Evolutionary conservation across 176 grass and related monocot genomes (phyloP), one percentile per base, ranked within the genome.

Genomic region (Aechmea fasciata): DNA sequence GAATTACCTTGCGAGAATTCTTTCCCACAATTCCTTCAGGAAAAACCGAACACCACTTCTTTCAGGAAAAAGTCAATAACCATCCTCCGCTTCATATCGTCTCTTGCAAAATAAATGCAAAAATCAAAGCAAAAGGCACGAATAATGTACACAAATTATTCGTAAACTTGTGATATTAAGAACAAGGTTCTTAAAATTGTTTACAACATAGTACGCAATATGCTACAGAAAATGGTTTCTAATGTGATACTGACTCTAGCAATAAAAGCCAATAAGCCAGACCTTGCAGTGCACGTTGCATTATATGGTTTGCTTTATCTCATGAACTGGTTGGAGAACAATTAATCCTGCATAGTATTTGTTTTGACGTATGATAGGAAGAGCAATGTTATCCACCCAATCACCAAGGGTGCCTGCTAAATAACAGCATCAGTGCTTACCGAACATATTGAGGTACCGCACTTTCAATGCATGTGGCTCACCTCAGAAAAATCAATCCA

Each of bases 391-490:
- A 80, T 73, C 73, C 77, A 83, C 77, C 84, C 74, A 89, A 86
- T 77, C 25, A 14, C 64, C 74, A 74, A 83, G 57, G 72, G 69
- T 76, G 78, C 78, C 81, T 87, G 84, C 75, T 91, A 87, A 91
- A 87, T 69, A 91, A 84, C 65, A 84, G 61, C 75, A 84, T 87
- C 88, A 91, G 75, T 91, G 71, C 61, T 79, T 78, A 52, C 69
- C 74, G 70, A 72, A 79, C 64, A 83, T 81, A 81, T 68, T 82
- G 78, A 69, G 81, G 69, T 84, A 76, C 81, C 69, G 84, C 88
- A 84, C 81, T 65, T 79, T 79, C 79, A 89, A 66, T 65, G 51
- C 69, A 84, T 79, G 64, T 77, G 81, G 87, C 88, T 91, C 84
- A 87, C 88, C 88, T 87, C 79, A 67, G 29, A 73, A 62, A 51